Percentiles rank a stretch among this genome's conserved stretches.
Evolutionary conservation across 1,284 basidiomycete genomes (phyloP).

Genomic region (Mycena citricolor): DNA sequence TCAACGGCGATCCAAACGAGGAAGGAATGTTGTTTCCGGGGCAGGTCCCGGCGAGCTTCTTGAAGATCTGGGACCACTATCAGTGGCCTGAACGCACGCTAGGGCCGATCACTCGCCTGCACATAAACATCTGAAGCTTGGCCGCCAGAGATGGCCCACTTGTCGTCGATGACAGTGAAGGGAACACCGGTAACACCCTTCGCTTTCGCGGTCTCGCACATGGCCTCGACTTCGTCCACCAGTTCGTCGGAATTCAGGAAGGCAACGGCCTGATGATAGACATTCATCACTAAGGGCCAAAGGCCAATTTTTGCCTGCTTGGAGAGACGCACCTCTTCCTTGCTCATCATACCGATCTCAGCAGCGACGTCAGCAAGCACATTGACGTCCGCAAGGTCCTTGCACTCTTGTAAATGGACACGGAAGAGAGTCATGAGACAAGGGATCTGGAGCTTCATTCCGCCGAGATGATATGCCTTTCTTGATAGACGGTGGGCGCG

Average conservation of each 20-base stretch:
- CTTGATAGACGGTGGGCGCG: slow-evolving; percentile 71
- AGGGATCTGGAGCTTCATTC: slow-evolving; percentile 60
- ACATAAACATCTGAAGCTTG: slow-evolving; percentile 72
- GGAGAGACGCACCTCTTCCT: slow-evolving; percentile 55
- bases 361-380: slow-evolving; percentile 66
- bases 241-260: slow-evolving; percentile 72
- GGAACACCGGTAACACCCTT: slow-evolving; percentile 81
- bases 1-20: slow-evolving; percentile 31
- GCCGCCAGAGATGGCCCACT: slow-evolving; percentile 76
- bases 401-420: slow-evolving; percentile 61
- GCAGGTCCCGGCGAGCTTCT: slow-evolving; percentile 42
- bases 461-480: slow-evolving; percentile 69
- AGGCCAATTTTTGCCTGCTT: too few species aligned
- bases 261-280: slow-evolving; percentile 41
- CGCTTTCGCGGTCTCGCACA: slow-evolving; percentile 63
- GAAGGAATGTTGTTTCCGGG: slow-evolving; percentile 28
- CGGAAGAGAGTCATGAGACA: slow-evolving; percentile 63
- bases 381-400: slow-evolving; percentile 60
- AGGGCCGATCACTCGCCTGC: slow-evolving; percentile 47
- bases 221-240: slow-evolving; percentile 64
- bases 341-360: slow-evolving; percentile 57
- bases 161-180: slow-evolving; percentile 75
- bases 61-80: slow-evolving; percentile 39
- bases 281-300: neutral
- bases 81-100: slow-evolving; percentile 1